A percentile compares a stretch with the other conserved stretches of the same genome.
phyloP scores from a whole-genome alignment of 139 green algal species.

The Chlorella sp. region DNA sequence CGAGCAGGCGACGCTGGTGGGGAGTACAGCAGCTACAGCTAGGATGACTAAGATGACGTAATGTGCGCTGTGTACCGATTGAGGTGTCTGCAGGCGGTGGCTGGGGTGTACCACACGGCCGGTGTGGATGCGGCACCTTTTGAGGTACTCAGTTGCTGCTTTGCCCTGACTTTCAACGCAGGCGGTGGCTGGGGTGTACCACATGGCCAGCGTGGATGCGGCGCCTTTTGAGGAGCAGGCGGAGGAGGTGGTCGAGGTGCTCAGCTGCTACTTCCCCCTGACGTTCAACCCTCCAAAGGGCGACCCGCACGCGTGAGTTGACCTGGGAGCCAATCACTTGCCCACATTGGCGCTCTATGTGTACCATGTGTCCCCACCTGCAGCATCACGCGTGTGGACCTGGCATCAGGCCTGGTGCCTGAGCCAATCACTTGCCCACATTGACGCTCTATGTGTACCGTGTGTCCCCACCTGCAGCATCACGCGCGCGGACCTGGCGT shows the following conservation, averaged over 20 bases:
- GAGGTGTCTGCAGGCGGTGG: conserved; percentile 20
- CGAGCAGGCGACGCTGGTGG: too few relatives aligned
- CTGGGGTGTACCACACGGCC: conserved; percentile 15
- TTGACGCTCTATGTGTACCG: not conserved
- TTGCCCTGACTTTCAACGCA: not conserved
- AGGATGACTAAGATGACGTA: too few relatives aligned
- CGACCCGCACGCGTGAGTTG: conserved; percentile 15
- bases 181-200: conserved; percentile 17
- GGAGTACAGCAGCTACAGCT: too few relatives aligned
- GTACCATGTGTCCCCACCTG: not conserved
- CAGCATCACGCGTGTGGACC: conserved; percentile 9
- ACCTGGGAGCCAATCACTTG: not conserved
- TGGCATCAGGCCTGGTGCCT: conserved; percentile 12
- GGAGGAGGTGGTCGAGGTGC: conserved; percentile 78
- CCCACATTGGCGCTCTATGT: not conserved
- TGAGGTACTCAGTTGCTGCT: not conserved
- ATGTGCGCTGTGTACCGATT: too few relatives aligned
- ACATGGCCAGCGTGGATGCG: conserved; percentile 12
- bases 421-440: not conserved
- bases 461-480: conserved; percentile 12
- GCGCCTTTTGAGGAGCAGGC: conserved; percentile 6
- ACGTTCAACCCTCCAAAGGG: conserved; percentile 73
- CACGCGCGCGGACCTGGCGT: conserved; percentile 7
- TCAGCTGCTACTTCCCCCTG: conserved; percentile 89
- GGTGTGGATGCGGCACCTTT: conserved; percentile 13